A percentile compares a stretch with the other conserved stretches of the same genome.
These are phyloP conservation scores for Phytophthora kernoviae DNA, from an alignment of 352 stramenopile species.

Conservation along the genomic window DNA sequence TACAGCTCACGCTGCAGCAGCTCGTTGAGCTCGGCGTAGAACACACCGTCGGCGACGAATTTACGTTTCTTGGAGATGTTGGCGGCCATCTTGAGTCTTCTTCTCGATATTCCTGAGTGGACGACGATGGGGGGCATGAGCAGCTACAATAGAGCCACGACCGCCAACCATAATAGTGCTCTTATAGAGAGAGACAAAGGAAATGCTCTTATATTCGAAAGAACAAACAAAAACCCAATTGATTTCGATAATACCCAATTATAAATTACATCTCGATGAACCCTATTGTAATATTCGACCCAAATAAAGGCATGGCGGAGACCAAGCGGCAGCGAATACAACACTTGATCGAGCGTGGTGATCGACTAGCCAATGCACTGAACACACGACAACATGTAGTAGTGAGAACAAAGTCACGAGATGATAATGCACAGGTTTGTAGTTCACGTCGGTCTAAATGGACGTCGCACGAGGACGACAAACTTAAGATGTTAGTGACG, in stretches of 20 bases:
- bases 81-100: slow-evolving; percentile 64
- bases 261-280: too few relatives aligned
- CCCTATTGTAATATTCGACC: too few relatives aligned
- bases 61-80: slow-evolving; percentile 99
- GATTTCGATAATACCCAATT: too few relatives aligned
- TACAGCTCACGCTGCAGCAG: slow-evolving; percentile 97
- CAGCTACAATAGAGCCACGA: background rate
- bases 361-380: slow-evolving; percentile 38
- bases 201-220: too few relatives aligned
- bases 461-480: slow-evolving; percentile 51
- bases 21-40: slow-evolving; percentile 99
- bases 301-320: slow-evolving; percentile 1
- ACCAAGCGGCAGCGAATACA: slow-evolving; percentile 66
- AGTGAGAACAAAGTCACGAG: background rate
- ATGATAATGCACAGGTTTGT: background rate
- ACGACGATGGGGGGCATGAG: background rate
- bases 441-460: slow-evolving; percentile 36
- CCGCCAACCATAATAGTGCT: slow-evolving; percentile 5
- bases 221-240: too few relatives aligned
- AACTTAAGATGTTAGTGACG: slow-evolving; percentile 48
- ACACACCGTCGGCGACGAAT: slow-evolving; percentile 99
- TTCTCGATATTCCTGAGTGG: slow-evolving; percentile 39
- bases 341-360: slow-evolving; percentile 53
- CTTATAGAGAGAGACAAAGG: background rate
- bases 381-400: slow-evolving; percentile 1